phyloP scores from a whole-genome alignment of 768 basidiomycete species.

The Kwoniella europaea region DNA sequence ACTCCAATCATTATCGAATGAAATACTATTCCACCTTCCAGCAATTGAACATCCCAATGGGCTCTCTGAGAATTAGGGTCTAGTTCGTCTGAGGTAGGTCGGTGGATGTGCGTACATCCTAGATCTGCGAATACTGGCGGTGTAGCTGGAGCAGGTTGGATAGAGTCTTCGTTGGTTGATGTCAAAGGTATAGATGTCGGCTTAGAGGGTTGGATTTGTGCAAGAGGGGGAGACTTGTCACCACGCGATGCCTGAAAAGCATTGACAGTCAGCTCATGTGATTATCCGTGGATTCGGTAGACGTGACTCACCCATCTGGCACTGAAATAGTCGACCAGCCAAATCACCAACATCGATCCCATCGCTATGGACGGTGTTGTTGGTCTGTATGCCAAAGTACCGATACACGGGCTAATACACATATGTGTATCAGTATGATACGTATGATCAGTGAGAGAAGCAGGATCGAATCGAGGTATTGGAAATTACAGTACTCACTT shows the following conservation, averaged over 20 bases:
- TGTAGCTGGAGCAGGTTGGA: neutral
- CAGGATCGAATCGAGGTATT: too few species aligned
- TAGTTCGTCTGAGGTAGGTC: neutral
- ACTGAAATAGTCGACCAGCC: conserved; percentile 12
- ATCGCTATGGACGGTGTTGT: conserved; percentile 16
- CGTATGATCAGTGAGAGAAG: neutral
- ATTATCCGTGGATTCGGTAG: neutral
- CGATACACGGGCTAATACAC: conserved; percentile 8
- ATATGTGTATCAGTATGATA: neutral
- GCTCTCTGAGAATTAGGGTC: conserved; percentile 12
- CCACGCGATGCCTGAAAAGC: too few species aligned
- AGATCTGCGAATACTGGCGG: conserved; percentile 12
- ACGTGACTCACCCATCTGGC: conserved; percentile 10
- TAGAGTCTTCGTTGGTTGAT: neutral
- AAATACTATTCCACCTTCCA: conserved; percentile 14
- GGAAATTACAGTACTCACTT: conserved; percentile 1
- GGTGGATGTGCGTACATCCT: neutral
- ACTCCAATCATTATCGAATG: conserved; percentile 22
- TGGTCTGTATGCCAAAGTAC: conserved; percentile 6
- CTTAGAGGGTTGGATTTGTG: neutral
- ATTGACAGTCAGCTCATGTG: too few species aligned
- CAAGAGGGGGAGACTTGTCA: neutral
- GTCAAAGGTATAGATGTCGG: neutral
- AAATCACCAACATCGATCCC: conserved; percentile 18
- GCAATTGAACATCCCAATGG: conserved; percentile 12